These are phyloP conservation scores for Verbascum thapsus DNA, from an alignment of 257 asterid genomes.

Conservation along the genomic window DNA sequence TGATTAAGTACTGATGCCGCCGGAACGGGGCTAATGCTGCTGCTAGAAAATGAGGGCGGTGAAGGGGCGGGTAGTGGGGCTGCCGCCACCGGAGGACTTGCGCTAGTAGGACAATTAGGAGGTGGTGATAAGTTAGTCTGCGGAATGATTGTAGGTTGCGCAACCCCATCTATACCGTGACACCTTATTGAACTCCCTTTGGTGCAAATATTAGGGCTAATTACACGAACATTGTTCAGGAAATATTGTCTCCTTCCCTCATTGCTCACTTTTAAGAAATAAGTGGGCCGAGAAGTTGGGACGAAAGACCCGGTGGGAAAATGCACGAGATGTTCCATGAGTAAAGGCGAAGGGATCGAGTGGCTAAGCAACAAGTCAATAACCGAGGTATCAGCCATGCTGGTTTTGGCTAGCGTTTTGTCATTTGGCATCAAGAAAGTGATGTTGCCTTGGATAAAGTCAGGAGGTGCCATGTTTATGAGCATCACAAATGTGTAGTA, in stretches of 20 bases:
- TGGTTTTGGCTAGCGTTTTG: slow-evolving; percentile 41
- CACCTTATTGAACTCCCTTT: slow-evolving; percentile 57
- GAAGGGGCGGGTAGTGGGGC: slow-evolving; percentile 24
- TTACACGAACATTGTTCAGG: slow-evolving; percentile 60
- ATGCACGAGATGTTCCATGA: slow-evolving; percentile 53
- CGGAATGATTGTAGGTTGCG: slow-evolving; percentile 34
- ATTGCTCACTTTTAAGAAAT: slow-evolving; percentile 49
- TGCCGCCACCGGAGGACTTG: slow-evolving; percentile 15
- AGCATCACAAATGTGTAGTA: slow-evolving; percentile 78
- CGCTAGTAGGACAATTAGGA: slow-evolving; percentile 15
- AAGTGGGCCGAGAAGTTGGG: slow-evolving; percentile 62
- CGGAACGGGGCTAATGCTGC: not conserved
- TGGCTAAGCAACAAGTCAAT: slow-evolving; percentile 66
- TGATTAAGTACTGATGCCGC: too few species aligned
- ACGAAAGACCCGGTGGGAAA: slow-evolving; percentile 65
- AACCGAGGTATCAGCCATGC: slow-evolving; percentile 32
- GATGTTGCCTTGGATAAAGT: slow-evolving; percentile 38
- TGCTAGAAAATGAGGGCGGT: slow-evolving; percentile 17
- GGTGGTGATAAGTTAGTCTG: slow-evolving; percentile 21
- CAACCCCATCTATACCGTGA: slow-evolving; percentile 75
- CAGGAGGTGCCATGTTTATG: slow-evolving; percentile 62
- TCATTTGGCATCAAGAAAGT: slow-evolving; percentile 86
- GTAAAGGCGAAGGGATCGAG: slow-evolving; percentile 66
- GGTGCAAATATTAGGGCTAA: slow-evolving; percentile 69
- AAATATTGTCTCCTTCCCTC: slow-evolving; percentile 49